Base-by-base conservation (phyloP, 164 flowering plant genomes). In the Aristolochia contorta region DNA sequence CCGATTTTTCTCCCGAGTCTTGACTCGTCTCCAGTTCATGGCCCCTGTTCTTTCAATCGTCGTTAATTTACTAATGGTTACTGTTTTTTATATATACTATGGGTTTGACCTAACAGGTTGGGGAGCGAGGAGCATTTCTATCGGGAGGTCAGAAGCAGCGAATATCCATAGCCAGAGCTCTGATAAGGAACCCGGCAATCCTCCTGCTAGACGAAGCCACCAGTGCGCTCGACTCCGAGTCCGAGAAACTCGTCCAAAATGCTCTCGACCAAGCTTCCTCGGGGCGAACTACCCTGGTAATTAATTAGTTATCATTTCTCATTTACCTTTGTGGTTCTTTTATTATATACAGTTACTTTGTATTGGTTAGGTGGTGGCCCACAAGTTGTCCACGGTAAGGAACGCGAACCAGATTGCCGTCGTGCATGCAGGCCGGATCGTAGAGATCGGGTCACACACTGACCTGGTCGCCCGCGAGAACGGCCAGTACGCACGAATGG, bases 81-180 rank as follows among this genome's bases (percentile, higher is more conserved):
- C 23, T n/a, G n/a, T n/a, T n/a, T n/a, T n/a, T n/a, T n/a, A n/a
- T n/a, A n/a, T n/a, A n/a, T n/a, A n/a, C n/a, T n/a, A n/a, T n/a
- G n/a, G n/a, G n/a, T n/a, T n/a, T n/a, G n/a, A n/a, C n/a, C n/a
- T 7, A 10, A 37, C 13, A 79, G 85, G 83, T 79, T 6, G 87
- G 84, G 21, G 72, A 79, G 54, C 56, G 66, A 16, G 87, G 87
- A 67, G 62, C 71, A 54, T 84, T 77, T 43, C 47, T 83, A 57
- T 83, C 84, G 18, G 84, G 82, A 56, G 87, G 87, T 15, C 84
- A 80, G 50, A 80, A 80, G 63, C 87, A 82, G 61, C 70, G 85
- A 54, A 77, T 79, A 46, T 75, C 87, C 49, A 80, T 83, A 2
- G 87, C 83, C 22, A 75, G 85, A 53, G 85, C 87, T 24, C 22